Percentiles rank a stretch among this genome's conserved stretches.
Evolutionary conservation across 179 eudicot genomes (phyloP).

Genomic region (Camellia oleifera): DNA sequence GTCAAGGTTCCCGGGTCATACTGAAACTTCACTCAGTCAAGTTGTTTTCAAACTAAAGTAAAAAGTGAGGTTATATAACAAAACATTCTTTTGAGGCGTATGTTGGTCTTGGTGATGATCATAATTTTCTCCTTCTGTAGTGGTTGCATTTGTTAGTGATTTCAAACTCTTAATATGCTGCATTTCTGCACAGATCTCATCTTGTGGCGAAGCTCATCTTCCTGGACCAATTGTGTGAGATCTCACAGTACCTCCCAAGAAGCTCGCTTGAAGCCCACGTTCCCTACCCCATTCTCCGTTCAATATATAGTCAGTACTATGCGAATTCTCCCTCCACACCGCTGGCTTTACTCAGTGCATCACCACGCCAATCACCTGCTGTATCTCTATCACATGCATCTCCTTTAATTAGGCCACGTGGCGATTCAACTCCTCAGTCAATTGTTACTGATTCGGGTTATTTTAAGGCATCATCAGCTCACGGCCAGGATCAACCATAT

Average conservation of each 20-base stretch:
- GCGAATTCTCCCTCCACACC: constrained; percentile 58
- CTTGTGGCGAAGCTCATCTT: constrained; percentile 83
- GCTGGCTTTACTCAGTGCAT: constrained; percentile 47
- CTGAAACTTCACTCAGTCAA: no score
- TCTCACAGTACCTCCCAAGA: constrained; percentile 79
- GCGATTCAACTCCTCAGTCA: constrained; percentile 48
- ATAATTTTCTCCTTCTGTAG: neutral
- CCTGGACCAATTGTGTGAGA: constrained; percentile 86
- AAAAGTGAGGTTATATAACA: neutral
- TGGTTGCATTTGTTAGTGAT: constrained; percentile 3
- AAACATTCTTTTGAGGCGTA: neutral
- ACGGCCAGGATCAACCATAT: constrained; percentile 46
- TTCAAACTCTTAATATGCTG: constrained; percentile 1
- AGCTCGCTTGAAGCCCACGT: constrained; percentile 72
- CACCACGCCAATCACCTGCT: constrained; percentile 85
- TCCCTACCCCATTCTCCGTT: constrained; percentile 80
- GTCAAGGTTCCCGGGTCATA: no score
- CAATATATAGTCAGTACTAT: constrained; percentile 83
- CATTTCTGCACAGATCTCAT: constrained; percentile 59
- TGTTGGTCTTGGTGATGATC: neutral
- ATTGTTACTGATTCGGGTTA: constrained; percentile 49
- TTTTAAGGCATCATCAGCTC: constrained; percentile 51
- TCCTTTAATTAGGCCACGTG: constrained; percentile 57
- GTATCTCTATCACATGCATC: constrained; percentile 71
- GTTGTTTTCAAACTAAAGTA: neutral